Evolutionary conservation across 148 eudicot species (phyloP), one percentile per base, ranked within the genome.

Genomic region (Vaccinium macrocarpon): DNA sequence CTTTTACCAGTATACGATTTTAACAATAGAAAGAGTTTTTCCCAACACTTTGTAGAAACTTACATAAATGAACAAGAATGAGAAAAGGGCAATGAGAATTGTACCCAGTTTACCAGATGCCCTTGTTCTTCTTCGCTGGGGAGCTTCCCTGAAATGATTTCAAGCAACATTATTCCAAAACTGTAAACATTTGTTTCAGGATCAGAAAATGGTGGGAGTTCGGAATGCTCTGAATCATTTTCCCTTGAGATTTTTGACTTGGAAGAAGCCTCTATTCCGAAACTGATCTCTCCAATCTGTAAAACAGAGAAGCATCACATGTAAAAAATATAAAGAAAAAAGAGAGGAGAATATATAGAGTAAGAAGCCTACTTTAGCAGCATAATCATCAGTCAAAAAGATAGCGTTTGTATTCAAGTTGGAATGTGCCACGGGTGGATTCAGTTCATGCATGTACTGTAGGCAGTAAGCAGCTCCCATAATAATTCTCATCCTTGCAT

Each of bases 391-490:
- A 0, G 98, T 97, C 86, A 97, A 76, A 85, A 64, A 91, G 70
- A 97, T 89, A 12, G 82, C 77, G 48, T 86, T 56, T 74, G 98
- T 91, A 82, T 79, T 86, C 87, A 97, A 85, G 80, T 88, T 86
- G 68, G 88, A 59, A 84, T 90, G 96, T 15, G 91, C 79, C 61
- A 92, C 90, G 1, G 99, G 96, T 52, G 98, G 96, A 87, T 87
- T 89, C 77, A 95, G 88, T 50, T 90, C 94, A 81, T 97, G 99
- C 97, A 93, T 93, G 87, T 97, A 86, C 80, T 95, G 95, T 64
- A 97, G 96, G 86, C 99, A 97, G 83, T 97, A 97, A 29, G 95
- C 94, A 8, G 88, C 87, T 86, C 99, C 99, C 99, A 97, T 97
- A 15, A 93, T 90, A 29, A 92, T 85, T 84, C 99, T 93, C 88